These are phyloP conservation scores for Vitis hybrid DNA, from an alignment of 177 flowering plant species.

Conservation along the genomic window DNA sequence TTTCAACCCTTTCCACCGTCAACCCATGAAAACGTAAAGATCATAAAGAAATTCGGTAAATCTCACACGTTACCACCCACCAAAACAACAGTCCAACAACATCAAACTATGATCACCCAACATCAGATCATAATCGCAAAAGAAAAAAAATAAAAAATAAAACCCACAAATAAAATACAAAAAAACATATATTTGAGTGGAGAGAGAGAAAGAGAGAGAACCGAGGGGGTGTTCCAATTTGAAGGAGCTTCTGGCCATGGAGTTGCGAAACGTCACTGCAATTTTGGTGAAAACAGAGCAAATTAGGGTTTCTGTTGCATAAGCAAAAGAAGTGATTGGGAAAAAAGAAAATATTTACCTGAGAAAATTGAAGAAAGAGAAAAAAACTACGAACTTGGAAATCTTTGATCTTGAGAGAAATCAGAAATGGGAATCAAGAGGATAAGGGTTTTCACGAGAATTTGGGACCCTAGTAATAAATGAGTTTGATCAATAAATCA, in stretches of 20 bases:
- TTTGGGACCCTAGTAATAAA: too few species aligned
- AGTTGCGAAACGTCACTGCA: neutral
- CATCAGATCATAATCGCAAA: neutral
- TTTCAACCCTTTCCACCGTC: neutral
- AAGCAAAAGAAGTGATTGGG: too few species aligned
- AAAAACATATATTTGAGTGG: neutral
- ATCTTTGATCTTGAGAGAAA: too few species aligned
- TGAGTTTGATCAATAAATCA: too few species aligned
- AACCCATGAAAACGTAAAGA: neutral
- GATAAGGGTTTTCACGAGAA: too few species aligned
- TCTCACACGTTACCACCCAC: neutral
- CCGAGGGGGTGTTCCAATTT: constrained; percentile 56
- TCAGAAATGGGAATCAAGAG: too few species aligned
- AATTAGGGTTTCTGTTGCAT: neutral
- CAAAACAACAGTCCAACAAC: too few species aligned
- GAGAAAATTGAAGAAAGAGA: too few species aligned
- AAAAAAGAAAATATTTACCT: too few species aligned
- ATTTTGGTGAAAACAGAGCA: neutral
- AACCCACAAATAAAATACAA: neutral
- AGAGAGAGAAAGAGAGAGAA: constrained; percentile 18
- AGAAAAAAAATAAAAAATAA: neutral
- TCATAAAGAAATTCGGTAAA: neutral
- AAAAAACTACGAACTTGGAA: too few species aligned
- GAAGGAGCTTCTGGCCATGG: constrained; percentile 59
- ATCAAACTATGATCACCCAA: too few species aligned